Evolutionary conservation across 2,329 filamentous ascomycete genomes (phyloP).

Genomic region (Ascochyta pisi): DNA sequence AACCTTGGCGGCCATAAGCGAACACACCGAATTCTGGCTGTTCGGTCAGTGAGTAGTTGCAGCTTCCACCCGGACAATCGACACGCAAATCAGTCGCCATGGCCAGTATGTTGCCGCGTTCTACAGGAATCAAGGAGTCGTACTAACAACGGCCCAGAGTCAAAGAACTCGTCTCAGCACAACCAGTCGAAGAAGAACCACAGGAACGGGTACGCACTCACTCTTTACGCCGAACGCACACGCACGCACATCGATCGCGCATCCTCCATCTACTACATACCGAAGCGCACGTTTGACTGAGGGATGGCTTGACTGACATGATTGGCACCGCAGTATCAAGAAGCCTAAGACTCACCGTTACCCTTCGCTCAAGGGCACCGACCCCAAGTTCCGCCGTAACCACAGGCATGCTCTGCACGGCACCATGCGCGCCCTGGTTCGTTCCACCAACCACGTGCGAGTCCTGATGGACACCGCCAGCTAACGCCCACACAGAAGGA

Average conservation of each 20-base stretch:
- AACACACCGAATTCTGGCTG: slow-evolving; percentile 16
- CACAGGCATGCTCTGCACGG: slow-evolving; percentile 99
- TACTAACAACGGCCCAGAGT: slow-evolving; percentile 68
- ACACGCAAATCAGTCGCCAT: slow-evolving; percentile 62
- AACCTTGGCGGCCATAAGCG: not conserved
- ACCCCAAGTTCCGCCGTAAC: slow-evolving; percentile 99
- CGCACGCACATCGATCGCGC: slow-evolving; percentile 7
- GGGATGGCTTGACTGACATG: slow-evolving; percentile 27
- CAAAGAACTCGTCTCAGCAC: slow-evolving; percentile 99
- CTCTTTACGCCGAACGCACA: slow-evolving; percentile 20
- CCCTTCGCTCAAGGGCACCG: slow-evolving; percentile 97
- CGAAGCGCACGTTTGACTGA: slow-evolving; percentile 2
- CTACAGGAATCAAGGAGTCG: not conserved
- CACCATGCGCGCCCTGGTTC: slow-evolving; percentile 96
- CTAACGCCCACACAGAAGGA: slow-evolving; percentile 76
- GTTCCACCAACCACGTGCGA: slow-evolving; percentile 46
- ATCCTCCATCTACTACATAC: not conserved
- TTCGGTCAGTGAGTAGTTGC: slow-evolving; percentile 1
- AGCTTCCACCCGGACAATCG: slow-evolving; percentile 40
- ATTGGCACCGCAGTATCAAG: slow-evolving; percentile 79
- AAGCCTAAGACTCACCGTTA: slow-evolving; percentile 99
- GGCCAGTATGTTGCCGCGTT: slow-evolving; percentile 66
- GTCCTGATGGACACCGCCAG: slow-evolving; percentile 3
- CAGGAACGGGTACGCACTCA: slow-evolving; percentile 86
- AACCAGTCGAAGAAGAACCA: slow-evolving; percentile 99